Conservation (phyloP, 352 stramenopile species). For the Phytophthora megakarya region DNA sequence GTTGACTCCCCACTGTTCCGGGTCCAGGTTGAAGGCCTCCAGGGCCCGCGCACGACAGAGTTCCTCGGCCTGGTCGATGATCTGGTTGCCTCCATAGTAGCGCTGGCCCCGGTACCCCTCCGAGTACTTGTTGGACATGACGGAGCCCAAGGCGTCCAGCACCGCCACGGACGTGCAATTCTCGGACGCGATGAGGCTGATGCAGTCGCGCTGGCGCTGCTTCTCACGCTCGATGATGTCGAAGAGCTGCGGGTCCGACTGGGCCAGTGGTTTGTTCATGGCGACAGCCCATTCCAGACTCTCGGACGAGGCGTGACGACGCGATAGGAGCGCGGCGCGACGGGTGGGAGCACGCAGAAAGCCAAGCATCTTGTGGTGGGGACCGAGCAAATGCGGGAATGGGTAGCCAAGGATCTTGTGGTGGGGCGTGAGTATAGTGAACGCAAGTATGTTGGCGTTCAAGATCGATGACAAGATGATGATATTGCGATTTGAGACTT, state of each 20-base stretch:
- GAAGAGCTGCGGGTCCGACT: conserved; percentile 93
- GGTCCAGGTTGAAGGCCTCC: conserved; percentile 96
- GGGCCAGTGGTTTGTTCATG: conserved; percentile 89
- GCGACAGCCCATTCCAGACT: conserved; percentile 70
- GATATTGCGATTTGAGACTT: conserved; percentile 9
- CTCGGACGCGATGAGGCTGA: conserved; percentile 99
- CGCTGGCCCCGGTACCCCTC: conserved; percentile 95
- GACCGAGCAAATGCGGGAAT: conserved; percentile 30
- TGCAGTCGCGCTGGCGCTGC: conserved; percentile 96
- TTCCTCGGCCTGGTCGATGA: conserved; percentile 99
- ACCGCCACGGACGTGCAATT: conserved; percentile 99
- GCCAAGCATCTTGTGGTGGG: conserved; percentile 31
- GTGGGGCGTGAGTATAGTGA: conserved; percentile 23
- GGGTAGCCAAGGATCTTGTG: conserved; percentile 33
- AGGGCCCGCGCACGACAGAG: conserved; percentile 98
- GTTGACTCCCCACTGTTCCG: conserved; percentile 96
- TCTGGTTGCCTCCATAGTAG: conserved; percentile 99
- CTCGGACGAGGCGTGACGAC: conserved; percentile 58
- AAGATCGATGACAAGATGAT: conserved; percentile 3
- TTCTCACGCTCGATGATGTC: conserved; percentile 98
- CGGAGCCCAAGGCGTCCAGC: conserved; percentile 97
- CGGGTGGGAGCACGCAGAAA: conserved; percentile 30
- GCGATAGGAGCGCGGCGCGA: conserved; percentile 24
- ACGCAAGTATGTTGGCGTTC: no score
- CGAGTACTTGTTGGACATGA: conserved; percentile 99